Evolutionary conservation across 257 asterid genomes (phyloP).

Genomic region (Craterostigma plantagineum): DNA sequence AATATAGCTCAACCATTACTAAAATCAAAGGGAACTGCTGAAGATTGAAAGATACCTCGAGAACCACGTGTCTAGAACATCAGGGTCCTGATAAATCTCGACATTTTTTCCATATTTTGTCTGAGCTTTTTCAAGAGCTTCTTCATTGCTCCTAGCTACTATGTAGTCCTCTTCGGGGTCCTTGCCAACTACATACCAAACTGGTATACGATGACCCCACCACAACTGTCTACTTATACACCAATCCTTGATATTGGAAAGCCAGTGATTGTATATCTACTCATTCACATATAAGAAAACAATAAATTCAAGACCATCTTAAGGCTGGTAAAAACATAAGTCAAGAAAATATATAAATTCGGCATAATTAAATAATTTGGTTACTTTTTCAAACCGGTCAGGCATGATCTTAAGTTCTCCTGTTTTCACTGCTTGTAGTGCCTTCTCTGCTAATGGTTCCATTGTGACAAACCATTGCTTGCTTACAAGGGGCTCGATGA

Average conservation of each 20-base stretch:
- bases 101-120: constrained; percentile 59
- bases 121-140: constrained; percentile 70
- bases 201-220: constrained; percentile 99
- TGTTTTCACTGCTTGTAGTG: constrained; percentile 71
- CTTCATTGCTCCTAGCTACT: constrained; percentile 76
- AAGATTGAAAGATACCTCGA: constrained; percentile 44
- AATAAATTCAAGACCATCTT: constrained; percentile 17
- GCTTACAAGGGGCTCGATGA: constrained; percentile 91
- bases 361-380: constrained; percentile 8
- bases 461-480: constrained; percentile 96
- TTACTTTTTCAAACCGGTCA: constrained; percentile 90
- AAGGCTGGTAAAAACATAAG: no score
- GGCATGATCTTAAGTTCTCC: constrained; percentile 86
- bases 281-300: constrained; percentile 16
- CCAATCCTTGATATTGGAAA: constrained; percentile 96
- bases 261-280: constrained; percentile 92
- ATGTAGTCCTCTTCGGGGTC: constrained; percentile 74
- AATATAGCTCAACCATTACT: no score
- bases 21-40: neutral
- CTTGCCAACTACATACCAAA: constrained; percentile 86
- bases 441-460: constrained; percentile 96
- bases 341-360: neutral
- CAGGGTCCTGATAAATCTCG: constrained; percentile 89
- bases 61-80: constrained; percentile 99
- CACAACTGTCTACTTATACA: constrained; percentile 96